Evolutionary conservation across 306 rosid species (phyloP).

Genomic region (Hippophae gyantsensis): DNA sequence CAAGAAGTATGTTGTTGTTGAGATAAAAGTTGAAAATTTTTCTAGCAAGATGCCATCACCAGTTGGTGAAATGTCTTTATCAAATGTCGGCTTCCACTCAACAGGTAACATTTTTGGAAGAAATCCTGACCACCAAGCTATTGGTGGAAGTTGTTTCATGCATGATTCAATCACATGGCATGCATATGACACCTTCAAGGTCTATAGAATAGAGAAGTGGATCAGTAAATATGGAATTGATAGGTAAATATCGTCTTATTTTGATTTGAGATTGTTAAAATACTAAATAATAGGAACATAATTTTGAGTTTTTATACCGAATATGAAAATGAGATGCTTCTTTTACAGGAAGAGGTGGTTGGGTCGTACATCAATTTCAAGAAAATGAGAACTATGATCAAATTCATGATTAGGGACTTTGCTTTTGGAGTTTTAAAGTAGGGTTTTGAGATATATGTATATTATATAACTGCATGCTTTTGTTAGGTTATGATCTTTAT

Average conservation of each 20-base stretch:
- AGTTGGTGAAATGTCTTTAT: slow-evolving; percentile 24
- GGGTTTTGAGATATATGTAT: slow-evolving; percentile 29
- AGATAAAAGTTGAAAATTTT: slow-evolving; percentile 55
- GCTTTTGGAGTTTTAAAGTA: slow-evolving; percentile 16
- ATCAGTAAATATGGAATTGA: slow-evolving; percentile 45
- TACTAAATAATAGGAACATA: too few relatives aligned
- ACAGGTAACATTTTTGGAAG: slow-evolving; percentile 49
- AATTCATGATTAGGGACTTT: slow-evolving; percentile 36
- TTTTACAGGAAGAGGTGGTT: slow-evolving; percentile 50
- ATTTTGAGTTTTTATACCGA: too few relatives aligned
- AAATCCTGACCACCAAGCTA: slow-evolving; percentile 53
- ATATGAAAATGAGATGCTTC: too few relatives aligned
- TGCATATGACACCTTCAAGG: slow-evolving; percentile 46
- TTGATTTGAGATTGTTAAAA: too few relatives aligned
- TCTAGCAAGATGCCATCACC: slow-evolving; percentile 60
- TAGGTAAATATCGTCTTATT: slow-evolving; percentile 37
- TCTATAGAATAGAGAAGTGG: slow-evolving; percentile 63
- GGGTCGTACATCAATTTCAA: slow-evolving; percentile 4
- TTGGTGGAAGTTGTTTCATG: slow-evolving; percentile 70
- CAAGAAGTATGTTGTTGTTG: slow-evolving; percentile 47
- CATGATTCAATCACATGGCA: slow-evolving; percentile 46
- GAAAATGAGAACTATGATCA: slow-evolving; percentile 58
- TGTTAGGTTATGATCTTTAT: too few relatives aligned
- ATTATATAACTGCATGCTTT: too few relatives aligned
- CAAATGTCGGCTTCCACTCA: slow-evolving; percentile 51